Evolutionary conservation across 2,329 filamentous ascomycete genomes (phyloP), one percentile per base, ranked within the genome.

Genomic region (Calonectria crousiana): DNA sequence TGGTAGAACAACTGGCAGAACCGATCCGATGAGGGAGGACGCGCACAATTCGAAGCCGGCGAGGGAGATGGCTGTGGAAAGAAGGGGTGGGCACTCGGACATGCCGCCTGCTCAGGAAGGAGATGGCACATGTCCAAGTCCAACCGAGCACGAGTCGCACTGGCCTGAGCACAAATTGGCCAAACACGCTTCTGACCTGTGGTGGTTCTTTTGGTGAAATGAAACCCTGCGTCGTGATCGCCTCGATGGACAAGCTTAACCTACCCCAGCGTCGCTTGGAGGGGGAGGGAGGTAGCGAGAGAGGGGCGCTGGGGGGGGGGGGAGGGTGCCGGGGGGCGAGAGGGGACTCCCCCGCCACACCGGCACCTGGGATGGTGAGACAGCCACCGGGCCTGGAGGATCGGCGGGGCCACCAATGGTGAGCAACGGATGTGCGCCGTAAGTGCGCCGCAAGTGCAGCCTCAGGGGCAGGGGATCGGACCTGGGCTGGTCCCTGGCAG

Each of bases 321-420:
- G 34, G 30, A 36, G 56, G 34, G 34, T 14, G 30, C 16, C 30
- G 32, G 34, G 56, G 56, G 32, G 20, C 32, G 44, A 47, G 44
- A 23, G 20, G 44, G n/a, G 44, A 44, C 20, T 28, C 26, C 69
- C 38, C 51, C 41, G 38, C 51, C 36, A 49, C 41, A 51, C 36
- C 41, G 69, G 49, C 60, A 58, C 49, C 52, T 62, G n/a, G 23
- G 30, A 69, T 72, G 58, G 51, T 66, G 67, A 73, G 71, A 73
- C 71, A 73, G 71, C 67, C 58, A 69, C 60, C 32, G 44, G 44
- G 38, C 49, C 67, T 23, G 23, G 36, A 47, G 47, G 36, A 69
- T 65, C 56, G 41, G 41, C 58, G n/a, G 28, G 66, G n/a, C 56
- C 56, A 58, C 71, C 67, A 69, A 69, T 70, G 51, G 32, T 38